Evolutionary conservation across 2,329 filamentous ascomycete genomes (phyloP), one percentile per base, ranked within the genome.

Genomic region (Penicillium expansum): DNA sequence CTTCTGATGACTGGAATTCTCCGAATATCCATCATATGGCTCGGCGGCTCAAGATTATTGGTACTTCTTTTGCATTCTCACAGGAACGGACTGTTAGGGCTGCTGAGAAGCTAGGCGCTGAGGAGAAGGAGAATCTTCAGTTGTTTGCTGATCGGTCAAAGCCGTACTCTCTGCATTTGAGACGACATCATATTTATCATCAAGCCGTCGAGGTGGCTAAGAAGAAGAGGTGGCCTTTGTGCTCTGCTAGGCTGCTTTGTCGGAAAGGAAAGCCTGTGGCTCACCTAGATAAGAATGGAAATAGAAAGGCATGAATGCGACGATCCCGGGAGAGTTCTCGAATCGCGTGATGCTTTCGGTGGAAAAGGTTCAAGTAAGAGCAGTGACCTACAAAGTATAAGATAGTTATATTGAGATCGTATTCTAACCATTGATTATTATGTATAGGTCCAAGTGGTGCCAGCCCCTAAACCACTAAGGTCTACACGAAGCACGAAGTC

Each of bases 1-100:
- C 54, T 7, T 53, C 53, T 1, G 61, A 60, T 7, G 55, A 62
- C 33, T 66, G 61, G 63, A 55, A 66, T 52, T 66, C 63, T 3
- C 32, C 58, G 9, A 44, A 63, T 50, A 45, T 66, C 22, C 63
- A 66, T 30, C 56, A 55, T 32, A 55, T 60, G 30, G 63, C 62
- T 9, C 56, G 55, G 47, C 48, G 38, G 33, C 63, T 63, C 53
- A 66, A 66, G 41, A 65, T 66, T 10, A 63, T 66, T 27, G 62
- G 64, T 14, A 65, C 64, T 24, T 66, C 61, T 0, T 66, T 65
- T 50, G 64, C 64, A 0, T 66, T 66, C 39, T 44, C 59, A 0
- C 59, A 66, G 18, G 47, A 57, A 4, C 62, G 56, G 11, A 65
- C 62, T 13, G 48, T 63, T 9, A 30, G 48, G 5, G 27, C 56